Percentiles rank a stretch among this genome's conserved stretches.
Evolutionary conservation across 192 early-diverging fungal species (phyloP).

Genomic region (Gamsiella multidivaricata): DNA sequence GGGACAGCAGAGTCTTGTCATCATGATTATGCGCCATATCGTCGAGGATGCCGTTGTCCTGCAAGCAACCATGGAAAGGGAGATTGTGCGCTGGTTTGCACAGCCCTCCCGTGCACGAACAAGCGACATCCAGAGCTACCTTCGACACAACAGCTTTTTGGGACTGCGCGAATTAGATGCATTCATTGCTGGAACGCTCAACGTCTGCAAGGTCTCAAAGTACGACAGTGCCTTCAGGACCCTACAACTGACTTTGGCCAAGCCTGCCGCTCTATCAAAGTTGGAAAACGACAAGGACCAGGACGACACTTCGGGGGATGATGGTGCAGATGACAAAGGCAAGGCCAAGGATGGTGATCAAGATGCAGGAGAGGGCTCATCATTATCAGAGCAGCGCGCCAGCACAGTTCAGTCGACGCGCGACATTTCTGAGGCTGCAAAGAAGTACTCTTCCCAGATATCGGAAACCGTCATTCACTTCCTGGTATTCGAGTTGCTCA

Average conservation of each 20-base stretch:
- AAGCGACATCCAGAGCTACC: slow-evolving; percentile 74
- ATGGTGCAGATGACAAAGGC: slow-evolving; percentile 35
- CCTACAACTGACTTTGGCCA: slow-evolving; percentile 69
- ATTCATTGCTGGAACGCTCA: slow-evolving; percentile 72
- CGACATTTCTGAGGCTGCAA: slow-evolving; percentile 34
- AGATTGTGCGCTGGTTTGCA: slow-evolving; percentile 81
- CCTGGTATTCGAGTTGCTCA: slow-evolving; percentile 65
- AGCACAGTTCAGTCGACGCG: slow-evolving; percentile 17
- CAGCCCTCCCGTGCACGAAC: slow-evolving; percentile 69
- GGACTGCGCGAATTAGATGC: slow-evolving; percentile 75
- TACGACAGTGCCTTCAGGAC: slow-evolving; percentile 72
- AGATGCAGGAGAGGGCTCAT: background rate
- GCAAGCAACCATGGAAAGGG: slow-evolving; percentile 74
- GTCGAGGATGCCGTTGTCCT: slow-evolving; percentile 79
- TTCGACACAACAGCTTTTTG: slow-evolving; percentile 73
- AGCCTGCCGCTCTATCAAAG: slow-evolving; percentile 8
- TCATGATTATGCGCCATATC: slow-evolving; percentile 91
- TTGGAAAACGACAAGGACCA: slow-evolving; percentile 24
- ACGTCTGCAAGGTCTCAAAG: slow-evolving; percentile 71
- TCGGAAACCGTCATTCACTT: slow-evolving; percentile 66
- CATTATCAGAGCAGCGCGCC: background rate
- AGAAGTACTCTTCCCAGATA: slow-evolving; percentile 59
- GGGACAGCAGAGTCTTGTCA: slow-evolving; percentile 80
- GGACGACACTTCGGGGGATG: slow-evolving; percentile 26
- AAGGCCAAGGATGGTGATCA: slow-evolving; percentile 25